phyloP scores from a whole-genome alignment of 768 basidiomycete species.

The Lenzites betulinus region DNA sequence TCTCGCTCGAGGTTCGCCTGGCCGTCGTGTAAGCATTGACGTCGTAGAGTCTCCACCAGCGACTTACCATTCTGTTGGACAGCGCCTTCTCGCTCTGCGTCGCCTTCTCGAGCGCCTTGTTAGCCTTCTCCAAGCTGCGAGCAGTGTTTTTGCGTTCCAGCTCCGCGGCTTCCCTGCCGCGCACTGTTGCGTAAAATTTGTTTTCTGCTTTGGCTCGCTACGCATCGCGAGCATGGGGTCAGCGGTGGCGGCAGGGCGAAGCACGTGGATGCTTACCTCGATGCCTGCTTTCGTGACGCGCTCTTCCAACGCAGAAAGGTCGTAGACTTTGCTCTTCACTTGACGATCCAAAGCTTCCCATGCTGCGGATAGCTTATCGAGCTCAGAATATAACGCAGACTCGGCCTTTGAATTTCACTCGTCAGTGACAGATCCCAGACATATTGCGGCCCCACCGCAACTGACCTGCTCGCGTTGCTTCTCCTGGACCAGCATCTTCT shows the following conservation, averaged over 20 bases:
- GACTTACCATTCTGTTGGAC: conserved; percentile 58
- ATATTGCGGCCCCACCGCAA: not conserved
- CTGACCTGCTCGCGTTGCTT: conserved; percentile 66
- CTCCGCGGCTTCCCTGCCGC: conserved; percentile 83
- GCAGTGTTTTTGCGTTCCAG: conserved; percentile 67
- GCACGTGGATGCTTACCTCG: conserved; percentile 52
- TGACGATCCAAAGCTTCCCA: conserved; percentile 87
- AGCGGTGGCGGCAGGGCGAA: not conserved
- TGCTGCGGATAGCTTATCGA: conserved; percentile 82
- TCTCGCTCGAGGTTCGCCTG: conserved; percentile 51
- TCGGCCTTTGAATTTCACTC: conserved; percentile 51
- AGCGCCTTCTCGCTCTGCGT: conserved; percentile 65
- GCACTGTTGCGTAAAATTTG: conserved; percentile 90
- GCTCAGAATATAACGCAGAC: conserved; percentile 75
- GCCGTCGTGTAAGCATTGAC: not conserved
- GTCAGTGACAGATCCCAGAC: not conserved
- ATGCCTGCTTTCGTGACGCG: conserved; percentile 60
- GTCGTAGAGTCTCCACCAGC: not conserved
- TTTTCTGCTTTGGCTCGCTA: conserved; percentile 97
- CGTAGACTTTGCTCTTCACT: conserved; percentile 82
- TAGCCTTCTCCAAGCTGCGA: conserved; percentile 59
- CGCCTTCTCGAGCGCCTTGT: conserved; percentile 64
- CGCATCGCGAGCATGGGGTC: not conserved
- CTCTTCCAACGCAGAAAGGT: conserved; percentile 75
- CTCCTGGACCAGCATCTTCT: conserved; percentile 60